Percentiles rank a stretch among this genome's conserved stretches.
Conservation (phyloP, 257 asterid species). For the Solanum rostratum region DNA sequence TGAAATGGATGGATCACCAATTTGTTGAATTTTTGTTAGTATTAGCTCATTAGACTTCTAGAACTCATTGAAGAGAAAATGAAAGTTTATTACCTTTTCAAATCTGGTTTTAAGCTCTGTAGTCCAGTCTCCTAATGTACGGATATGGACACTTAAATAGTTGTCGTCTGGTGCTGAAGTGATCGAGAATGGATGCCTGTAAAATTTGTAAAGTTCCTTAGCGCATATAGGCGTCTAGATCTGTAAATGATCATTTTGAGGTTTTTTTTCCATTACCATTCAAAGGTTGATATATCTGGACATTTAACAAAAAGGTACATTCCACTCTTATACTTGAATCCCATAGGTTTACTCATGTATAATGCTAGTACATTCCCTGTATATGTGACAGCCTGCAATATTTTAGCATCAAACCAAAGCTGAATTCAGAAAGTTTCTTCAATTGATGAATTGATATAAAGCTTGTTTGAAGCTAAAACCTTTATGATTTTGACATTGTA, state of each 20-base stretch:
- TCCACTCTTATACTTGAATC: constrained; percentile 90
- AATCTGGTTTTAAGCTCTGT: constrained; percentile 61
- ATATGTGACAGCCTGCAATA: constrained; percentile 67
- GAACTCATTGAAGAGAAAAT: neutral
- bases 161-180: constrained; percentile 93
- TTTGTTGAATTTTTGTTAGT: neutral
- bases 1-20: neutral
- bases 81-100: constrained; percentile 31
- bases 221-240: neutral
- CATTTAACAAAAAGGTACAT: constrained; percentile 91
- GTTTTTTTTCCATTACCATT: constrained; percentile 37
- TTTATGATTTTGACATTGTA: constrained; percentile 44
- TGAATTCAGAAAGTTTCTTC: neutral
- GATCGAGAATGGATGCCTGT: constrained; percentile 94
- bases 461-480: constrained; percentile 20
- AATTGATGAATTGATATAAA: neutral
- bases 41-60: neutral
- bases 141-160: constrained; percentile 73
- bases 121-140: constrained; percentile 88
- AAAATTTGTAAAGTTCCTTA: neutral
- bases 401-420: neutral
- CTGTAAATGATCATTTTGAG: neutral
- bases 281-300: constrained; percentile 63
- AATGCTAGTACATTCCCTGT: constrained; percentile 82
- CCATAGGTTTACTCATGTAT: constrained; percentile 73